These are phyloP conservation scores for Schizothecium vesticola DNA, from an alignment of 495 filamentous ascomycete species.

Conservation along the genomic window DNA sequence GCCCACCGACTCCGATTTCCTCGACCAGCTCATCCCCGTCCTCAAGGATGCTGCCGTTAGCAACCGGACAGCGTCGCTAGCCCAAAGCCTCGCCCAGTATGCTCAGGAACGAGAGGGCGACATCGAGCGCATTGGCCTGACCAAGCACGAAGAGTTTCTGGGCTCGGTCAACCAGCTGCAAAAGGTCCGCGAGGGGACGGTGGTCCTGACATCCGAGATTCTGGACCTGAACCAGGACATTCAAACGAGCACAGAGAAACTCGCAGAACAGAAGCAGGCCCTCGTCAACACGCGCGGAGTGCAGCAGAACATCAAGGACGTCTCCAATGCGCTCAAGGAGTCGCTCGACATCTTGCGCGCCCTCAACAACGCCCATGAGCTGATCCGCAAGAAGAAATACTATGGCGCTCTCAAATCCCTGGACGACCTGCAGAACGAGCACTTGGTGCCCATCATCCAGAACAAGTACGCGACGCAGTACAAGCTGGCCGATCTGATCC, in stretches of 20 bases:
- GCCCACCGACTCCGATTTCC: slow-evolving; percentile 85
- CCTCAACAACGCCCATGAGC: slow-evolving; percentile 90
- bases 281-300: slow-evolving; percentile 86
- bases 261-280: slow-evolving; percentile 90
- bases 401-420: slow-evolving; percentile 90
- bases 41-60: slow-evolving; percentile 81
- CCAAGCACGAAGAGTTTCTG: slow-evolving; percentile 95
- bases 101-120: slow-evolving; percentile 80
- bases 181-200: slow-evolving; percentile 81
- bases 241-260: slow-evolving; percentile 87
- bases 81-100: slow-evolving; percentile 72
- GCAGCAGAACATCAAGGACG: slow-evolving; percentile 93
- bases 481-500: slow-evolving; percentile 93
- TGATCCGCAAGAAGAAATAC: slow-evolving; percentile 86
- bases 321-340: slow-evolving; percentile 79
- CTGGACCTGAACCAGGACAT: slow-evolving; percentile 89
- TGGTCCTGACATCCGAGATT: slow-evolving; percentile 83
- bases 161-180: slow-evolving; percentile 88
- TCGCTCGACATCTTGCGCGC: slow-evolving; percentile 87
- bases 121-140: slow-evolving; percentile 91
- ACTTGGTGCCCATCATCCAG: slow-evolving; percentile 58
- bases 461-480: slow-evolving; percentile 84
- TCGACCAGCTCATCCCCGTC: slow-evolving; percentile 89
- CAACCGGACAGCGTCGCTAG: slow-evolving; percentile 65
- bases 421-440: slow-evolving; percentile 94